Evolutionary conservation across 345 rosid species (phyloP).

Genomic region (Linum tenue): DNA sequence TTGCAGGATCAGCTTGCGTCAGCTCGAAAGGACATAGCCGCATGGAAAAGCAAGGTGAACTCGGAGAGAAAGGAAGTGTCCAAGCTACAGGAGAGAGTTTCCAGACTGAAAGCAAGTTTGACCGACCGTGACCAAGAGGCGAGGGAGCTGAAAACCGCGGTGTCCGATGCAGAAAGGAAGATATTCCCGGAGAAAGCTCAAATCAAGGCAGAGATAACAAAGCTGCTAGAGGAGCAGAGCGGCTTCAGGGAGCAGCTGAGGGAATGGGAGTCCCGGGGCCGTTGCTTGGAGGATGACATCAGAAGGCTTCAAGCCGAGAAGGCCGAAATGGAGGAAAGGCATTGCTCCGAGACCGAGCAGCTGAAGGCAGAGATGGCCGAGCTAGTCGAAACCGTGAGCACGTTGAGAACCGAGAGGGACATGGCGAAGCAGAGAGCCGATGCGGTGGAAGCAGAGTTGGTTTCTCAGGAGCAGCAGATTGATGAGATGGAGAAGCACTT

Average conservation of each 20-base stretch:
- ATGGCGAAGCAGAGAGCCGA: constrained; percentile 29
- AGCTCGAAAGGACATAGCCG: constrained; percentile 18
- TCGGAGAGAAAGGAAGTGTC: constrained; percentile 33
- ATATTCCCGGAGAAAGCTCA: constrained; percentile 46
- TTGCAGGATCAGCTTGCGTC: constrained; percentile 24
- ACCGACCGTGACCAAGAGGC: constrained; percentile 31
- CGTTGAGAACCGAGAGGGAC: constrained; percentile 45
- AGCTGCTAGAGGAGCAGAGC: constrained; percentile 32
- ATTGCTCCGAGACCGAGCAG: constrained; percentile 26
- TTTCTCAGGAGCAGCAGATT: constrained; percentile 32
- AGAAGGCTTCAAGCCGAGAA: constrained; percentile 30
- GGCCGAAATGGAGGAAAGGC: constrained; percentile 27
- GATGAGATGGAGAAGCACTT: constrained; percentile 38
- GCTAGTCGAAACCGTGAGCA: constrained; percentile 25
- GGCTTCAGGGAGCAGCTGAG: constrained; percentile 31
- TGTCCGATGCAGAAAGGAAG: constrained; percentile 39
- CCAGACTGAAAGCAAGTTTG: constrained; percentile 23
- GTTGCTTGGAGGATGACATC: constrained; percentile 33
- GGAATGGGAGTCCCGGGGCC: constrained; percentile 33
- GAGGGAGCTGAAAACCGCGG: constrained; percentile 28
- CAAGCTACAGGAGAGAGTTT: constrained; percentile 34
- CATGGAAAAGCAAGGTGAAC: constrained; percentile 23
- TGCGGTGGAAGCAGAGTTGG: constrained; percentile 35
- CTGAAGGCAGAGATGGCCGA: constrained; percentile 34
- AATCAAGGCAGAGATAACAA: constrained; percentile 35